Percentiles rank a stretch among this genome's conserved stretches.
These are phyloP conservation scores for Ophiosphaerella herpotricha DNA, from an alignment of 2,329 filamentous ascomycete species.

Conservation along the genomic window DNA sequence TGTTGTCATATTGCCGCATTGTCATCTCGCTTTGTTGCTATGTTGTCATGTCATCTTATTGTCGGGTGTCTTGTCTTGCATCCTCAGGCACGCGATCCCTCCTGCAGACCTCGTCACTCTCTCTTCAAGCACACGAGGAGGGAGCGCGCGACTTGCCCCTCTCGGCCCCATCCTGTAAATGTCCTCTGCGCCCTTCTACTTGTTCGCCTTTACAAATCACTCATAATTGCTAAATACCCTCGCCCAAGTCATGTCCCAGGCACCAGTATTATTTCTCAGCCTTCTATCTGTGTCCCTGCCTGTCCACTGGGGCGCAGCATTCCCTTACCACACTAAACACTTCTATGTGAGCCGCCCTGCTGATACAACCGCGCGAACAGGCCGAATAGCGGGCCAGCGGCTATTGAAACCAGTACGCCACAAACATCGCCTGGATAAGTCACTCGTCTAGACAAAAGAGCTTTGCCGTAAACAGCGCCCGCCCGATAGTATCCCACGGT, in stretches of 20 bases:
- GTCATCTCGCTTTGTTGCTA: no score
- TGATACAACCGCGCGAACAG: constrained; percentile 24
- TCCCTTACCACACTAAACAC: constrained; percentile 9
- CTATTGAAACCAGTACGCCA: constrained; percentile 21
- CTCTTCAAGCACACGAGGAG: constrained; percentile 8
- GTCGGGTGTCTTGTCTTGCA: constrained; percentile 2
- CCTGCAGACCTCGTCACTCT: constrained; percentile 11
- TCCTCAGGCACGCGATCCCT: constrained; percentile 25
- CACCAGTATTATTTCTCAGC: constrained; percentile 30
- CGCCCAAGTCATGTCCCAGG: constrained; percentile 21
- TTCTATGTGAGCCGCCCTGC: constrained; percentile 11
- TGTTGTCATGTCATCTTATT: no score
- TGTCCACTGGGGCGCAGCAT: constrained; percentile 29
- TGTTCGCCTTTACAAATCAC: constrained; percentile 3
- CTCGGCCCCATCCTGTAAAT: constrained; percentile 2
- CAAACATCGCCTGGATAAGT: constrained; percentile 24
- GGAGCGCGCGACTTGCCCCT: constrained; percentile 6
- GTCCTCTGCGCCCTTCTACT: constrained; percentile 1
- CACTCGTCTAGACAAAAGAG: background rate
- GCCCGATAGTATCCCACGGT: constrained; percentile 1
- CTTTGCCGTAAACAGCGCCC: constrained; percentile 8
- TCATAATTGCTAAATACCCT: constrained; percentile 2
- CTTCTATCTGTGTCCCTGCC: constrained; percentile 18
- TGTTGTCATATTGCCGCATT: no score
- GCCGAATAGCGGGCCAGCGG: constrained; percentile 25